A percentile compares a stretch with the other conserved stretches of the same genome.
Evolutionary conservation across 2,329 filamentous ascomycete genomes (phyloP).

Genomic region (Thielaviopsis populi): DNA sequence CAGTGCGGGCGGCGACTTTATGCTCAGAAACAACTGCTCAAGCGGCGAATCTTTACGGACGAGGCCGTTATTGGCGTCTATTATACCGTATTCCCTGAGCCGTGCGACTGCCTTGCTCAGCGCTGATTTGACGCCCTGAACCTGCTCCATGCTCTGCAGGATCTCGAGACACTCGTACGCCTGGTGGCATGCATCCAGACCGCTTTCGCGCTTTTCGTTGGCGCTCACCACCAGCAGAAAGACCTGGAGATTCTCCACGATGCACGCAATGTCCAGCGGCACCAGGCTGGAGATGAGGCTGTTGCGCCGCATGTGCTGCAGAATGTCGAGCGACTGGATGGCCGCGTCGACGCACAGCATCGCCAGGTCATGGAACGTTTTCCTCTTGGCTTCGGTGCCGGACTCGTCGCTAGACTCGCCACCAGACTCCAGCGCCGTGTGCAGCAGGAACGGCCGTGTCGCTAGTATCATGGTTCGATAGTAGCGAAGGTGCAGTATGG

Average conservation of each 20-base stretch:
- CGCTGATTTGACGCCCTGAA: constrained; percentile 17
- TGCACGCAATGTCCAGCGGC: constrained; percentile 19
- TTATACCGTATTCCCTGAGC: background rate
- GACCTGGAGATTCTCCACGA: constrained; percentile 21
- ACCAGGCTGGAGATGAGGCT: constrained; percentile 20
- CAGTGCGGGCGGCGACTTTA: background rate
- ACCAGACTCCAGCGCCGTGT: constrained; percentile 17
- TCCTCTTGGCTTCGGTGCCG: constrained; percentile 18
- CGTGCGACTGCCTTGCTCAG: background rate
- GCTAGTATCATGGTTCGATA: constrained; percentile 16
- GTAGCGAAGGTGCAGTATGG: constrained; percentile 19
- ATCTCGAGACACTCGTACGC: constrained; percentile 18
- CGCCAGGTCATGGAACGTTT: constrained; percentile 19
- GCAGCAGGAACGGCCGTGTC: constrained; percentile 20
- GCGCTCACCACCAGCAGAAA: constrained; percentile 19
- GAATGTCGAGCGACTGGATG: constrained; percentile 17
- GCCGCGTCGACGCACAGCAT: constrained; percentile 20
- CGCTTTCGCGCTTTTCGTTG: constrained; percentile 5
- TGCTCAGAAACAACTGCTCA: constrained; percentile 7
- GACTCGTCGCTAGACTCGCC: too few species aligned
- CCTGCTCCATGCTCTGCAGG: constrained; percentile 22
- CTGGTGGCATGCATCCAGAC: constrained; percentile 7
- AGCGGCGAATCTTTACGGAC: background rate
- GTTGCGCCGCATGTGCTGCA: constrained; percentile 18
- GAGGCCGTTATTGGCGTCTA: background rate